A percentile compares a stretch with the other conserved stretches of the same genome.
phyloP scores from a whole-genome alignment of 345 rosid species.

The Clausena lansium region DNA sequence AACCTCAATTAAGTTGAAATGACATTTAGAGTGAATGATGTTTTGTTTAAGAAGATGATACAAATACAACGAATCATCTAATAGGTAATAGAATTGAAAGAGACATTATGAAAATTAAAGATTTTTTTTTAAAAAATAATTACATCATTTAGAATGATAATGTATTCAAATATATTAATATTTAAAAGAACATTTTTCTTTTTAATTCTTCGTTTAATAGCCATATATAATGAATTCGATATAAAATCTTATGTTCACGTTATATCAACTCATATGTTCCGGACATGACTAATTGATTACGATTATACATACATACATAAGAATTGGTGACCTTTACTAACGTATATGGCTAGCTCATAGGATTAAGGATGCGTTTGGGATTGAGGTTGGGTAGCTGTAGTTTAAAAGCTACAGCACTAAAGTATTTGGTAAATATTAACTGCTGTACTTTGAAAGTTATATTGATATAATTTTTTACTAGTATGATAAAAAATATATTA shows the following conservation, averaged over 20 bases:
- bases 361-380: no score
- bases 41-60: neutral
- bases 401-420: no score
- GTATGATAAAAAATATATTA: no score
- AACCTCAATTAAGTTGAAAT: neutral
- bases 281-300: neutral
- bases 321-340: neutral
- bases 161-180: neutral
- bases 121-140: neutral
- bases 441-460: no score
- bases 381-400: no score
- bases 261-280: neutral
- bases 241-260: neutral
- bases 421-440: no score
- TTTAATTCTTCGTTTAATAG: neutral
- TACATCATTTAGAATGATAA: neutral
- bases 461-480: no score
- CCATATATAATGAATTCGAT: no score
- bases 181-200: neutral
- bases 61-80: neutral
- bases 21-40: neutral
- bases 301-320: neutral
- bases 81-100: neutral
- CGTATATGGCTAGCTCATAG: neutral
- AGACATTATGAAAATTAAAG: neutral